Conservation (phyloP, 202 grass and related monocot genomes). For the Schoenoplectus tabernaemontani region DNA sequence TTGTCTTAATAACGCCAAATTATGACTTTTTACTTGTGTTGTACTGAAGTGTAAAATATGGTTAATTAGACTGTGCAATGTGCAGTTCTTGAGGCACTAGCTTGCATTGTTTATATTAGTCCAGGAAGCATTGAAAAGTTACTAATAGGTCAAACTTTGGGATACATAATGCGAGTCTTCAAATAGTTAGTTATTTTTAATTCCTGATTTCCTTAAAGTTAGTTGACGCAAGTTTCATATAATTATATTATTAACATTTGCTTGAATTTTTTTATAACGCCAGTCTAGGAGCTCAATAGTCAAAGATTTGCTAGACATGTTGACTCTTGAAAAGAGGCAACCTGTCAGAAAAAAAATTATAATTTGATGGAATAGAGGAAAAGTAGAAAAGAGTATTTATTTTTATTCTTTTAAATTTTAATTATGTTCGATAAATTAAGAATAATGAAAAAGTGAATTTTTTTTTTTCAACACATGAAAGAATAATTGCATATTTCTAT, state of each 20-base stretch:
- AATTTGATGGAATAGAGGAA: too few species aligned
- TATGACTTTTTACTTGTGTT: slow-evolving; percentile 9
- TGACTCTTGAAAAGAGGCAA: background rate
- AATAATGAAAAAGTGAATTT: too few species aligned
- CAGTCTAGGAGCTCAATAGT: background rate
- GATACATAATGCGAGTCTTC: slow-evolving; percentile 13
- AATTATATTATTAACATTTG: background rate
- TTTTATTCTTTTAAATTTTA: too few species aligned
- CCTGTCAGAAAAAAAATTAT: slow-evolving; percentile 1
- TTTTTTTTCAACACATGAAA: too few species aligned
- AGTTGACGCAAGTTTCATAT: background rate
- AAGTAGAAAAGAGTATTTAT: too few species aligned
- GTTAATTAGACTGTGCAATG: background rate
- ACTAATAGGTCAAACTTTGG: background rate
- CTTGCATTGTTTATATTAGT: slow-evolving; percentile 12
- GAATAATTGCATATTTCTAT: too few species aligned
- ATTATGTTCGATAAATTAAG: too few species aligned
- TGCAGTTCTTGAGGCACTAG: background rate
- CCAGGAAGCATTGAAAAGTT: slow-evolving; percentile 9
- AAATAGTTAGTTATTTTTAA: background rate
- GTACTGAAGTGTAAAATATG: background rate
- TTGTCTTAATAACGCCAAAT: slow-evolving; percentile 1
- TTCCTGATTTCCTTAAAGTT: background rate
- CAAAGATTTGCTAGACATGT: slow-evolving; percentile 1
- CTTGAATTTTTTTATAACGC: background rate